These are phyloP conservation scores for Hanseniaspora lachancei DNA, from an alignment of 805 yeast species.

Conservation along the genomic window DNA sequence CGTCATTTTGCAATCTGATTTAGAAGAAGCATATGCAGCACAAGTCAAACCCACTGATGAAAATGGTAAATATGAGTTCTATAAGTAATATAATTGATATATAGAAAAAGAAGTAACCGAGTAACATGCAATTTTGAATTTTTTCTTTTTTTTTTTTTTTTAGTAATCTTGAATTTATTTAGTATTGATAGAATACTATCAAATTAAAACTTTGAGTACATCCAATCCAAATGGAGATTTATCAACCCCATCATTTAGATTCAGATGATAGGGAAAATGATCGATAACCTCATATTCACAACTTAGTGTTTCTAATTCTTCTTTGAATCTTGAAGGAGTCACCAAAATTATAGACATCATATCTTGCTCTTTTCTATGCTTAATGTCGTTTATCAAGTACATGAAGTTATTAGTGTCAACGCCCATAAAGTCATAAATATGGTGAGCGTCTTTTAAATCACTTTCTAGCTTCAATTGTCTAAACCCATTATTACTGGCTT, in stretches of 20 bases:
- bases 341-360: not conserved
- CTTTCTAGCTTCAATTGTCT: not conserved
- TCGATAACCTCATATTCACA: not conserved
- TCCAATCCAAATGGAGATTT: constrained; percentile 4
- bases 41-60: constrained; percentile 94
- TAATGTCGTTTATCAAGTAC: not conserved
- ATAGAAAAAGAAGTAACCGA: not conserved
- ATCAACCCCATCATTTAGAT: constrained; percentile 4
- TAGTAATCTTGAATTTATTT: too few species aligned
- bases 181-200: not conserved
- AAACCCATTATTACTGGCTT: not conserved
- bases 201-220: not conserved
- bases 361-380: not conserved
- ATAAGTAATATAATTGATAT: constrained; percentile 40
- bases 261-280: not conserved
- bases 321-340: not conserved
- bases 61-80: constrained; percentile 94
- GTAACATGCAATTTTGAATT: too few species aligned
- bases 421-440: constrained; percentile 9
- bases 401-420: not conserved
- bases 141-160: too few species aligned
- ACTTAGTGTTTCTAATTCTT: not conserved
- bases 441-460: not conserved
- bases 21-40: constrained; percentile 93
- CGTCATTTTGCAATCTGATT: constrained; percentile 86